Conservation (phyloP, 495 filamentous ascomycete species). For the Aspergillus avenaceus region DNA sequence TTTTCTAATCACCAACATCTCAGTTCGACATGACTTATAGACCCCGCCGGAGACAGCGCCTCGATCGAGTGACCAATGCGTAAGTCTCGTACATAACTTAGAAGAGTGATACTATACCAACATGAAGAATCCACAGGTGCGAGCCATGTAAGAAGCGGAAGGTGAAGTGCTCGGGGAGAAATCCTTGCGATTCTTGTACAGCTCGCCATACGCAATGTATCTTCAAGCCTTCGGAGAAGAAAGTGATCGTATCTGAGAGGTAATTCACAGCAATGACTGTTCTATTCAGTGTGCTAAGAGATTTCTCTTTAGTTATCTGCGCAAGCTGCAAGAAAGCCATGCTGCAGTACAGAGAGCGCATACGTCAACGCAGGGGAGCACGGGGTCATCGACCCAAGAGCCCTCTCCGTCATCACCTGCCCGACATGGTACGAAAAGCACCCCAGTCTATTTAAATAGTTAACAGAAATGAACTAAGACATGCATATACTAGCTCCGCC, state of each 20-base stretch:
- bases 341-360: neutral
- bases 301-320: neutral
- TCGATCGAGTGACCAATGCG: neutral
- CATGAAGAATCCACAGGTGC: neutral
- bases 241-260: neutral
- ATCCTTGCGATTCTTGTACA: neutral
- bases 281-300: neutral
- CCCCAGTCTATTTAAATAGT: too few species aligned
- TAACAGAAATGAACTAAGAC: too few species aligned
- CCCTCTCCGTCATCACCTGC: neutral
- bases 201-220: neutral
- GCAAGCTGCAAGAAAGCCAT: neutral
- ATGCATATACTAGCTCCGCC: neutral
- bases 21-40: neutral
- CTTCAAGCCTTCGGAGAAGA: neutral
- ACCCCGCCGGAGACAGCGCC: neutral
- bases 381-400: neutral
- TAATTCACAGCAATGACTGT: neutral
- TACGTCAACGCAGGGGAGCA: neutral
- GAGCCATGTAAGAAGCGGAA: conserved; percentile 2
- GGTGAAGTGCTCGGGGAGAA: conserved; percentile 1
- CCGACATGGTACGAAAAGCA: too few species aligned
- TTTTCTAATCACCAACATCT: too few species aligned
- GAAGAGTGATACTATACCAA: neutral
- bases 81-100: neutral